Percentiles rank a stretch among this genome's conserved stretches.
Evolutionary conservation across 208 protist genomes (phyloP).

Genomic region (Acanthamoeba comandoni): DNA sequence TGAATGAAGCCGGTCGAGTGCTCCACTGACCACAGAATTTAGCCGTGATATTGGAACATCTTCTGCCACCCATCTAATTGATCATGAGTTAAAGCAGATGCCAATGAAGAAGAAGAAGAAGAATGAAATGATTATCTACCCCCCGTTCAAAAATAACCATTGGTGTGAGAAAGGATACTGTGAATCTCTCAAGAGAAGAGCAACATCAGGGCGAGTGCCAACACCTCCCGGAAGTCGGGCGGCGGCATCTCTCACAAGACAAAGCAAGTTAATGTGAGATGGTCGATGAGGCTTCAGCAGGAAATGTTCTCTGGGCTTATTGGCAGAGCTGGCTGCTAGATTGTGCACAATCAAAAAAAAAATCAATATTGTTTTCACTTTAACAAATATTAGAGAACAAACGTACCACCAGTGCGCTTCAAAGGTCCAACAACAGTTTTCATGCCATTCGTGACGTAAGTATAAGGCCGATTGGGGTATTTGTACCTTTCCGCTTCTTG

Average conservation of each 20-base stretch:
- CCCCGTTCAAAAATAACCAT: not conserved
- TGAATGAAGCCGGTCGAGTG: constrained; percentile 74
- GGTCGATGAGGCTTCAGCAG: constrained; percentile 75
- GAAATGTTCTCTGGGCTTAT: constrained; percentile 76
- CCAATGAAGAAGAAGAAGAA: constrained; percentile 31
- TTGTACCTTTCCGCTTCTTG: constrained; percentile 39
- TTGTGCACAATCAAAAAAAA: not conserved
- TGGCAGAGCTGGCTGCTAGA: constrained; percentile 20
- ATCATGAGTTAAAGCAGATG: not conserved
- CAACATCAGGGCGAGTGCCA: constrained; percentile 73
- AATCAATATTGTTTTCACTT: not conserved
- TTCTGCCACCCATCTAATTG: constrained; percentile 69
- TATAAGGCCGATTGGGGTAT: constrained; percentile 32
- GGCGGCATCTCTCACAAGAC: constrained; percentile 70
- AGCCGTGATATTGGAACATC: constrained; percentile 32
- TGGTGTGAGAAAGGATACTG: constrained; percentile 47
- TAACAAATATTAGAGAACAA: not conserved
- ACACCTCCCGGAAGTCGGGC: constrained; percentile 75
- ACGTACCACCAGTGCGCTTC: constrained; percentile 48
- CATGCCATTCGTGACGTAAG: constrained; percentile 67
- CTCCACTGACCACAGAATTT: constrained; percentile 74
- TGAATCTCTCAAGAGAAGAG: constrained; percentile 75
- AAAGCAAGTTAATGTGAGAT: constrained; percentile 70
- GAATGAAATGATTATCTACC: not conserved
- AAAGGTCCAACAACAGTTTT: constrained; percentile 49